These are phyloP conservation scores for Ceratobasidium sp. DNA, from an alignment of 1,284 basidiomycete species.

Conservation along the genomic window DNA sequence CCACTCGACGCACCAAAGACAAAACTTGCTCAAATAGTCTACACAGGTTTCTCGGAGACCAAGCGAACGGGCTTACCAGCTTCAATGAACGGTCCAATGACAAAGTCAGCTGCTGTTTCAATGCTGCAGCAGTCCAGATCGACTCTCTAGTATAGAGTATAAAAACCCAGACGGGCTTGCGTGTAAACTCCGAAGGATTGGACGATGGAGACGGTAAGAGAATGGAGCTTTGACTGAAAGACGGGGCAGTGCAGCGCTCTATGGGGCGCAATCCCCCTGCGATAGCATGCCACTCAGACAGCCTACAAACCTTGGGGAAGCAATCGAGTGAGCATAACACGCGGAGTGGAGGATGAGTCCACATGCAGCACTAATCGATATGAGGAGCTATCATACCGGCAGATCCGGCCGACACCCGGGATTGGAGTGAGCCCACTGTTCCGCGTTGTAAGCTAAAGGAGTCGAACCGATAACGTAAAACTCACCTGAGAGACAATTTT, in stretches of 20 bases:
- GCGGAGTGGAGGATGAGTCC: background rate
- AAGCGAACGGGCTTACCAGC: background rate
- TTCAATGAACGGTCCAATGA: background rate
- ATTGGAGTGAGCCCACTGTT: background rate
- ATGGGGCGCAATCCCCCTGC: background rate
- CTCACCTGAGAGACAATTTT: background rate
- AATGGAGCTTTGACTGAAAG: background rate
- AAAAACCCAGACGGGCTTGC: background rate
- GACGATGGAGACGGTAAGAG: background rate
- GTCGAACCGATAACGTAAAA: background rate
- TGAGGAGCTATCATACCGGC: background rate
- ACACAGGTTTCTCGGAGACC: too few relatives aligned
- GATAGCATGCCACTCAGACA: background rate
- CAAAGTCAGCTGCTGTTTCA: background rate
- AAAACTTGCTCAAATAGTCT: background rate
- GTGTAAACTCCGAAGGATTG: background rate
- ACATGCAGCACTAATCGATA: background rate
- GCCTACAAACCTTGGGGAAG: background rate
- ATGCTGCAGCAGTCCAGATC: background rate
- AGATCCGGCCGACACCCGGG: background rate
- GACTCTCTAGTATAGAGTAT: background rate
- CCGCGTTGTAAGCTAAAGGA: background rate
- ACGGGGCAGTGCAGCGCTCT: background rate
- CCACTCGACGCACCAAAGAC: constrained; percentile 1
- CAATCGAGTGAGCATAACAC: background rate